phyloP scores from a whole-genome alignment of 1,139 yeast species.

The Blastobotrys malaysiensis region DNA sequence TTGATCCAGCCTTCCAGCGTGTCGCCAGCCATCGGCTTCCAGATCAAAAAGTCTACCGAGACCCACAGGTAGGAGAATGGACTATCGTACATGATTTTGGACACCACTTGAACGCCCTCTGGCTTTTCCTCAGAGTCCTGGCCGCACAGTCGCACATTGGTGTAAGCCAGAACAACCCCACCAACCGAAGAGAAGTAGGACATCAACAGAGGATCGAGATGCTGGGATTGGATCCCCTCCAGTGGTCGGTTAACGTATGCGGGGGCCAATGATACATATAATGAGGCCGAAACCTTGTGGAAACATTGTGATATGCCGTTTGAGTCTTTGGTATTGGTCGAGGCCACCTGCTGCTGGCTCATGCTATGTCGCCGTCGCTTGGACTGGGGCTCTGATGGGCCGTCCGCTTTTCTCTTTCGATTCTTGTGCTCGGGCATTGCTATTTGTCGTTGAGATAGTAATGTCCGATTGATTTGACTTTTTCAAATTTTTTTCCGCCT shows the following conservation, averaged over 20 bases:
- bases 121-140: constrained; percentile 29
- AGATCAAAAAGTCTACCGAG: constrained; percentile 72
- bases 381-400: not conserved
- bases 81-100: constrained; percentile 69
- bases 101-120: constrained; percentile 38
- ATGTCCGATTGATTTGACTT: constrained; percentile 45
- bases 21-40: constrained; percentile 89
- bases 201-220: constrained; percentile 85
- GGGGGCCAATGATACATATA: constrained; percentile 88
- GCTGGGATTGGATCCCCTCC: constrained; percentile 78
- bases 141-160: constrained; percentile 48
- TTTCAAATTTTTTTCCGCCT: constrained; percentile 58
- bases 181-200: constrained; percentile 63
- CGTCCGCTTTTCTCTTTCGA: constrained; percentile 9
- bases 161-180: constrained; percentile 82
- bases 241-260: constrained; percentile 60
- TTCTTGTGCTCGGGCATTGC: constrained; percentile 4
- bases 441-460: constrained; percentile 54
- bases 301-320: constrained; percentile 52
- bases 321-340: constrained; percentile 30
- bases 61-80: constrained; percentile 91
- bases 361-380: constrained; percentile 4
- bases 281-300: constrained; percentile 53
- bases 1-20: constrained; percentile 77
- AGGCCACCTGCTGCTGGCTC: not conserved